Conservation (phyloP, 257 asterid species). For the Nicotiana attenuata region DNA sequence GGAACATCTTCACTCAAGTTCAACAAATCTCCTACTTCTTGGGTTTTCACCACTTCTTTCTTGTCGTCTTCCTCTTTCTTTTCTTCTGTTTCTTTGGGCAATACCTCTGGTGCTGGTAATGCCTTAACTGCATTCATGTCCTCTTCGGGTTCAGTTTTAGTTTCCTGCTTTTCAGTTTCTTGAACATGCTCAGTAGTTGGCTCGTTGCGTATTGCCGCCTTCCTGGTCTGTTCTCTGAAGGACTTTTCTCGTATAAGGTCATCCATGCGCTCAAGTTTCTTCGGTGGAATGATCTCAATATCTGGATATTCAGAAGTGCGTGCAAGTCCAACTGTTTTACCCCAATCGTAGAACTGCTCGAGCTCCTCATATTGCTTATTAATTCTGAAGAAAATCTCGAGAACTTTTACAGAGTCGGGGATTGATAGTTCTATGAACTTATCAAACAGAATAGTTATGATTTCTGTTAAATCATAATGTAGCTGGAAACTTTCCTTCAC, state of each 20-base stretch:
- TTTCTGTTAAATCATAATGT: conserved; percentile 63
- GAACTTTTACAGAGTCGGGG: conserved; percentile 53
- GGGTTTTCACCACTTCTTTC: conserved; percentile 23
- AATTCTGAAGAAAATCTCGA: conserved; percentile 64
- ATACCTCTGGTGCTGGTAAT: conserved; percentile 68
- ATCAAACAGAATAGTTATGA: conserved; percentile 57
- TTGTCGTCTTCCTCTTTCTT: conserved; percentile 15
- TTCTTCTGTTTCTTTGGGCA: conserved; percentile 23
- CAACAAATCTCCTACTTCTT: conserved; percentile 61
- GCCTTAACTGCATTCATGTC: conserved; percentile 65
- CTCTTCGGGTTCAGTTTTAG: conserved; percentile 38
- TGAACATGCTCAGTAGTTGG: conserved; percentile 21
- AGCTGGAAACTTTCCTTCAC: conserved; percentile 79
- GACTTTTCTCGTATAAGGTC: conserved; percentile 67
- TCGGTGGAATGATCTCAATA: conserved; percentile 62
- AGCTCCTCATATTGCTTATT: conserved; percentile 85
- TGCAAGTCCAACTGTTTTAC: conserved; percentile 53
- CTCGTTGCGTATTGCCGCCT: conserved; percentile 16
- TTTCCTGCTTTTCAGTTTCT: conserved; percentile 5
- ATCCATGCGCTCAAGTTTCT: conserved; percentile 82
- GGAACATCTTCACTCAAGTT: conserved; percentile 59
- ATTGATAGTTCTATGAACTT: conserved; percentile 77
- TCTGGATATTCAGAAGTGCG: conserved; percentile 82
- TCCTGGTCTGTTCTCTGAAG: conserved; percentile 23
- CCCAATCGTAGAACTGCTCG: conserved; percentile 67